Evolutionary conservation across 2,329 filamentous ascomycete species (phyloP).

Genomic region (Ophiostoma quercus): DNA sequence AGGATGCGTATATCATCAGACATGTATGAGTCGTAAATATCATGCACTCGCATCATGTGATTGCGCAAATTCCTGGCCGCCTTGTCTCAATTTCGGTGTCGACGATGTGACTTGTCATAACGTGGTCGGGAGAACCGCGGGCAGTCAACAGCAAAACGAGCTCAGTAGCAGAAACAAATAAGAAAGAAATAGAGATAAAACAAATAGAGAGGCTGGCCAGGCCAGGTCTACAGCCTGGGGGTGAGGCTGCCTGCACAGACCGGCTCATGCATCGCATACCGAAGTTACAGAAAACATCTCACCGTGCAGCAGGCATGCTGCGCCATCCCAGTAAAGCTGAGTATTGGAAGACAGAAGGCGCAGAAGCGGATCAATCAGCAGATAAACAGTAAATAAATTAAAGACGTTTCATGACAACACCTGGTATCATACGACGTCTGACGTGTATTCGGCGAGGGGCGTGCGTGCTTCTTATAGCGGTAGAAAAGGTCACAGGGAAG

Average conservation of each 20-base stretch:
- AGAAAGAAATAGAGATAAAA: no score
- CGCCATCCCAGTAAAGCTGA: slow-evolving; percentile 13
- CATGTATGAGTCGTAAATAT: no score
- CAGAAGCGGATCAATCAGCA: no score
- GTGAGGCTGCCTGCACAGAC: background rate
- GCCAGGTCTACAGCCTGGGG: no score
- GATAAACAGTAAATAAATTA: background rate
- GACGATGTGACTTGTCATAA: background rate
- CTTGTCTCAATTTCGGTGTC: background rate
- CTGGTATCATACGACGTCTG: slow-evolving; percentile 7
- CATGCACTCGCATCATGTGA: no score
- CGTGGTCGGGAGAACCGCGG: background rate
- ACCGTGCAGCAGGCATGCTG: background rate
- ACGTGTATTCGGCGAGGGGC: slow-evolving; percentile 9
- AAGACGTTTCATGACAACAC: background rate
- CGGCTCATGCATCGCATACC: background rate
- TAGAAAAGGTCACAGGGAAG: background rate
- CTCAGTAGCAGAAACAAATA: no score
- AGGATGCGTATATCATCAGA: no score
- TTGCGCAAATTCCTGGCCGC: no score
- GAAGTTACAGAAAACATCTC: background rate
- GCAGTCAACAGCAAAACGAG: no score
- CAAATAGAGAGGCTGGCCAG: no score
- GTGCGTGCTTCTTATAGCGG: background rate
- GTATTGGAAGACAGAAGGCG: background rate